Evolutionary conservation across 352 stramenopile genomes (phyloP), one percentile per base, ranked within the genome.

Genomic region (Phytophthora melonis): DNA sequence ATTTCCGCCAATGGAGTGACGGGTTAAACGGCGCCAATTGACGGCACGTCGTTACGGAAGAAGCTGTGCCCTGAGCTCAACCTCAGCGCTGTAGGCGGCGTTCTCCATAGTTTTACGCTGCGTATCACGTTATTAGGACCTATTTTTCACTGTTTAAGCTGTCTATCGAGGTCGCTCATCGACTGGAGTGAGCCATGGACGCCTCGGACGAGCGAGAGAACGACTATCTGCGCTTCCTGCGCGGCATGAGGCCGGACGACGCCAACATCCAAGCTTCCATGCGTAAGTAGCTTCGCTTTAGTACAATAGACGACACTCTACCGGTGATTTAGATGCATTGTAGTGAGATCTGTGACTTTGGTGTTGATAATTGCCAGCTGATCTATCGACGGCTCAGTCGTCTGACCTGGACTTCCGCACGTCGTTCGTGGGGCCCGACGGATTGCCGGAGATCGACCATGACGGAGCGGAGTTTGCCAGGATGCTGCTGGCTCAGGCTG

Each of bases 171-270:
- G n/a, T 23, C 0, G 16, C 34, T 18, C 19, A 18, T 21, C 19
- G 19, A 23, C 61, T 43, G 19, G 30, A 55, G 18, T 19, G 23
- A 63, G 53, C 63, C 45, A 83, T 84, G 73, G 78, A 82, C 63
- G 65, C 72, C 25, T 75, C 72, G 19, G 70, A 84, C 45, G 77
- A 81, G 57, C 74, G 70, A 10, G 87, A 93, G 53, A 90, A 89
- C 74, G 86, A 93, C 75, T 93, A 95, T 75, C 67, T 95, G 72
- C 83, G 88, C 75, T 95, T 93, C 65, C 63, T 93, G 70, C 86
- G 86, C 56, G 84, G 84, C 11, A 79, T 94, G 63, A 84, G 88
- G 13, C 66, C 78, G 32, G 86, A 95, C 53, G 87, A 94, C 58
- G 63, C 77, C 43, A 78, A 68, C 25, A 75, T 81, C 16, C 80